phyloP scores from a whole-genome alignment of 352 stramenopile genomes.

The Globisporangium irregulare region DNA sequence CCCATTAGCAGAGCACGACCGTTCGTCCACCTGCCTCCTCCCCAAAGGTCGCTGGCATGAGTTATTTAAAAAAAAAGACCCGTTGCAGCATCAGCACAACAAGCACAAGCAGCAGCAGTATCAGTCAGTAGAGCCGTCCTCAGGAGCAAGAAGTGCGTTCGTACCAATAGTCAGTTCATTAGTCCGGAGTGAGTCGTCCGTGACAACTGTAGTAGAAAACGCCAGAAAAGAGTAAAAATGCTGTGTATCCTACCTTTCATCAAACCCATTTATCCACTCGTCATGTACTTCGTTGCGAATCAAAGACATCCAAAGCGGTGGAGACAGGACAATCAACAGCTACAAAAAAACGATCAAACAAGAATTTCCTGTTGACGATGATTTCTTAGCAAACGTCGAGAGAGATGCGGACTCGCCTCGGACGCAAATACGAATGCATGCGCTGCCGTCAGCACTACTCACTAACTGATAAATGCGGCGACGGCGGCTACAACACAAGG shows the following conservation, averaged over 20 bases:
- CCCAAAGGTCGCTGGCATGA: background rate
- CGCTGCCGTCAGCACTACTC: background rate
- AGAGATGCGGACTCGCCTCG: background rate
- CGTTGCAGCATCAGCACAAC: background rate
- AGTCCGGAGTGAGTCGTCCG: background rate
- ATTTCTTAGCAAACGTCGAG: background rate
- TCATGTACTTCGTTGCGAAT: no score
- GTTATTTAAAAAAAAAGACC: background rate
- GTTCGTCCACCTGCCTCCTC: background rate
- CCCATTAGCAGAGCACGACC: background rate
- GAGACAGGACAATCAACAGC: background rate
- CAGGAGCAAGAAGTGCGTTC: background rate
- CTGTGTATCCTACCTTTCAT: slow-evolving; percentile 8
- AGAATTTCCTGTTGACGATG: background rate
- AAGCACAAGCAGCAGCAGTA: background rate
- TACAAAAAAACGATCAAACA: background rate
- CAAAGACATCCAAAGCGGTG: background rate
- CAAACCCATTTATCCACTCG: background rate
- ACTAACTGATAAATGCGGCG: slow-evolving; percentile 7
- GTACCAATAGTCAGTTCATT: background rate
- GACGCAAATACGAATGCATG: background rate
- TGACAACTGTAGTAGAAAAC: background rate
- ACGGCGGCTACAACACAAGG: background rate
- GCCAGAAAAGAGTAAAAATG: slow-evolving; percentile 5
- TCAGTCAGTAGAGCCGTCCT: background rate